phyloP scores from a whole-genome alignment of 805 yeast species.

The Yamadazyma sp. region DNA sequence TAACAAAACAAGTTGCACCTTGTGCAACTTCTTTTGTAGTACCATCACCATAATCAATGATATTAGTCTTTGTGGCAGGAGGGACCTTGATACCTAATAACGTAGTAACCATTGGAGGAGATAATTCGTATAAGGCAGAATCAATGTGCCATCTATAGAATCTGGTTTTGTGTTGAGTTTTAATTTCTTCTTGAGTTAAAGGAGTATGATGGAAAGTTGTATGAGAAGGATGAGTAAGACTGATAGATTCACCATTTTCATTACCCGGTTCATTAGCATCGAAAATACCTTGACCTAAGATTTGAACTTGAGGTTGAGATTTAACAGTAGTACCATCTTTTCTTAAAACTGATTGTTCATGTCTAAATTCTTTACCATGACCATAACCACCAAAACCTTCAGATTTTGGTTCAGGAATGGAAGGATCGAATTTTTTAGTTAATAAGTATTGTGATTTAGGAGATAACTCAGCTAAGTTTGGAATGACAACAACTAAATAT shows the following conservation, averaged over 20 bases:
- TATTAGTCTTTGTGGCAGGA: conserved; percentile 57
- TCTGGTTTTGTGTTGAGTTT: conserved; percentile 60
- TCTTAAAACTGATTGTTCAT: conserved; percentile 57
- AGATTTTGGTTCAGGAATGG: conserved; percentile 42
- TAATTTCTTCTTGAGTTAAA: conserved; percentile 62
- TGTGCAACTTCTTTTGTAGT: conserved; percentile 62
- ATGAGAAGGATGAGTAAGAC: conserved; percentile 81
- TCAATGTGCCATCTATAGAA: conserved; percentile 95
- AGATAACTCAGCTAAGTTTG: conserved; percentile 61
- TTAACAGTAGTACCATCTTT: conserved; percentile 83
- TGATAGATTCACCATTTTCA: conserved; percentile 58
- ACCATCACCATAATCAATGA: conserved; percentile 55
- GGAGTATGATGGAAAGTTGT: conserved; percentile 71
- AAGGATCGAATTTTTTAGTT: conserved; percentile 77
- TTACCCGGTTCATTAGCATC: conserved; percentile 52
- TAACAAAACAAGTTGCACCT: conserved; percentile 87
- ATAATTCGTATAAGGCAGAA: conserved; percentile 79
- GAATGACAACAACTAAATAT: conserved; percentile 71
- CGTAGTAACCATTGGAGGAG: conserved; percentile 86
- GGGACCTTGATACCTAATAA: conserved; percentile 82
- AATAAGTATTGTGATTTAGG: conserved; percentile 76
- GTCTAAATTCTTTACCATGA: conserved; percentile 70
- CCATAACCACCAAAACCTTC: conserved; percentile 62
- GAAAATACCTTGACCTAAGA: conserved; percentile 79
- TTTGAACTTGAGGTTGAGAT: conserved; percentile 83